Evolutionary conservation across 2,329 filamentous ascomycete genomes (phyloP), one percentile per base, ranked within the genome.

Genomic region (Apiospora hydei): DNA sequence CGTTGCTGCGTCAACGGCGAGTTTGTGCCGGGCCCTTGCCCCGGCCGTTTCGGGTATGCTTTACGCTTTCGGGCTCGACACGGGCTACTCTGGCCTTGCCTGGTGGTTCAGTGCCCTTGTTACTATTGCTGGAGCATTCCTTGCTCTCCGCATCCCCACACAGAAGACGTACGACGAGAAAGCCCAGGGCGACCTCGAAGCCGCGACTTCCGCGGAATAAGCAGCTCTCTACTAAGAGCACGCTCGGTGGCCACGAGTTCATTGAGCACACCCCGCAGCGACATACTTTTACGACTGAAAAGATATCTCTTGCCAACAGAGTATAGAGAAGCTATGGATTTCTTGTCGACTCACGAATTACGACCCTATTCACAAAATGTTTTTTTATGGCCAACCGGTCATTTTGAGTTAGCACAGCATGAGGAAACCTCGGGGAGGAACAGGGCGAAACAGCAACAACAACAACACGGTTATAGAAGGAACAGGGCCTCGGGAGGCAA

Each of bases 31-130:
- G 71, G 95, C 95, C 0, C 92, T 98, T 74, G 96, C 96, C 0
- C 96, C 96, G 2, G 95, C 94, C 0, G 85, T 98, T 3, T 97
- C 95, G 3, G 96, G 96, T 1, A 85, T 95, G 41, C 87, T 98
- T 34, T 97, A 98, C 82, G 90, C 94, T 5, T 85, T 92, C 70
- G 96, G 96, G 69, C 88, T 97, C 47, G 88, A 91, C 75, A 88
- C 91, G 8, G 95, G 95, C 47, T 96, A 94, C 80, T 96, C 95
- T 5, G 95, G 95, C 26, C 86, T 98, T 46, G 93, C 95, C 0
- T 99, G 96, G 96, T 99, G 96, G 96, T 91, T 91, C 74, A 95
- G 92, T 75, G 94, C 93, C 11, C 78, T 93, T 4, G 90, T 98
- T 44, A 94, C 94, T 46, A 83, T 94, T 14, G 82, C 90, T 18